Conservation (phyloP, 2,329 filamentous ascomycete genomes). For the Monilinia polystroma region DNA sequence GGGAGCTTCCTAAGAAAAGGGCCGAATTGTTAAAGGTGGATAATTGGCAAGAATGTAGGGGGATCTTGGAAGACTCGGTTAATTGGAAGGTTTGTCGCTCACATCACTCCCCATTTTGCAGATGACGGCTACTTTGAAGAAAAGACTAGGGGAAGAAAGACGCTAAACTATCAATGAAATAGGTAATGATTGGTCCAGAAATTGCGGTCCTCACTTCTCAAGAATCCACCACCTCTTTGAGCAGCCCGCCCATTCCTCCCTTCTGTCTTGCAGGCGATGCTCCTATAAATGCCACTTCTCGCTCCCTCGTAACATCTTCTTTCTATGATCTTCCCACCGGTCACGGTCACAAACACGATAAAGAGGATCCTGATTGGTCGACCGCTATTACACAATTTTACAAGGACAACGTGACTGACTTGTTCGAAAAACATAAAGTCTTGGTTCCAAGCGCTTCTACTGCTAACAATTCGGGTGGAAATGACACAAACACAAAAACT, state of each 20-base stretch:
- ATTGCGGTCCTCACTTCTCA: slow-evolving; percentile 10
- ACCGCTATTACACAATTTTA: slow-evolving; percentile 9
- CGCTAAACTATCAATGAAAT: background rate
- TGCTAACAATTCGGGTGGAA: slow-evolving; percentile 33
- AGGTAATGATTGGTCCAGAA: slow-evolving; percentile 11
- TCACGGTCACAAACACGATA: slow-evolving; percentile 1
- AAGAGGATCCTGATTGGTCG: slow-evolving; percentile 5
- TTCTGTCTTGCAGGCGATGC: slow-evolving; percentile 17
- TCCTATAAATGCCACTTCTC: slow-evolving; percentile 4
- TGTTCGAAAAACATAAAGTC: slow-evolving; percentile 65
- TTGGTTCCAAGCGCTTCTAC: slow-evolving; percentile 59
- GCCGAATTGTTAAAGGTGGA: background rate
- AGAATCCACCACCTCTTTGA: background rate
- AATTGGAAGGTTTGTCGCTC: slow-evolving; percentile 14
- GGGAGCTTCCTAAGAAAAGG: slow-evolving; percentile 33
- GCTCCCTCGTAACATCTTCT: slow-evolving; percentile 14
- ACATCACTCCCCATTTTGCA: background rate
- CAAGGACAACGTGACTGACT: slow-evolving; percentile 36
- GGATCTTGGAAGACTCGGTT: slow-evolving; percentile 30
- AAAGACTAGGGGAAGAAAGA: background rate
- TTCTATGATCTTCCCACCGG: slow-evolving; percentile 7
- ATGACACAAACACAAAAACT: background rate
- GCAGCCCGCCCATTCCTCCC: background rate
- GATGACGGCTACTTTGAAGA: background rate
- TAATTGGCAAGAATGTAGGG: slow-evolving; percentile 11